These are phyloP conservation scores for Arthrobotrys iridis DNA, from an alignment of 2,329 filamentous ascomycete genomes.

Conservation along the genomic window DNA sequence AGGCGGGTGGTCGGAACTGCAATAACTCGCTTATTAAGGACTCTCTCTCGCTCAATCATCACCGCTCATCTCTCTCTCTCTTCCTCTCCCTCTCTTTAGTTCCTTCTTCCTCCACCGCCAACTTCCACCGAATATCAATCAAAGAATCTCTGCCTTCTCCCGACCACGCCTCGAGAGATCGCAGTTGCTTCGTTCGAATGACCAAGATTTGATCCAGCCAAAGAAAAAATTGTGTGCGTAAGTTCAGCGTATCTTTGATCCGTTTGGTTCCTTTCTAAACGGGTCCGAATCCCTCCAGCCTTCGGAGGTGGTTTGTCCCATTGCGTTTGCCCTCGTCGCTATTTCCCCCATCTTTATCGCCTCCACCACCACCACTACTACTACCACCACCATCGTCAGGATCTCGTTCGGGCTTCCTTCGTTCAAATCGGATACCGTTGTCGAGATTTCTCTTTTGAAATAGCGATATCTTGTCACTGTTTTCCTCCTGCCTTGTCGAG, in stretches of 20 bases:
- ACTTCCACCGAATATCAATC: background rate
- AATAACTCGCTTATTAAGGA: constrained; percentile 44
- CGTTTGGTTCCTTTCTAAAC: background rate
- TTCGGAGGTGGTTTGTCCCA: constrained; percentile 32
- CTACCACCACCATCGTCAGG: background rate
- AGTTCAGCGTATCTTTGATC: too few relatives aligned
- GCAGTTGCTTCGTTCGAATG: constrained; percentile 33
- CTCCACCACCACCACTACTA: background rate
- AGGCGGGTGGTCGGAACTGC: background rate
- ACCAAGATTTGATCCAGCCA: background rate
- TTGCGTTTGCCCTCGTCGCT: constrained; percentile 10
- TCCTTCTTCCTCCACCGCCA: background rate
- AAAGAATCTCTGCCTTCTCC: background rate
- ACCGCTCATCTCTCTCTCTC: constrained; percentile 10
- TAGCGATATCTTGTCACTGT: background rate
- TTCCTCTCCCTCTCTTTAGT: background rate
- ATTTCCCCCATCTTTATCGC: background rate
- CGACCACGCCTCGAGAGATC: constrained; percentile 6
- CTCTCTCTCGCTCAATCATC: constrained; percentile 27
- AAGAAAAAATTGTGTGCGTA: constrained; percentile 34
- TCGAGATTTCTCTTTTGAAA: background rate
- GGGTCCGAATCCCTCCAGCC: constrained; percentile 2
- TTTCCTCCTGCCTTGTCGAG: too few relatives aligned
- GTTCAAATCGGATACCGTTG: background rate
- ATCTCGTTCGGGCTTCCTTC: background rate